Base-by-base conservation (phyloP, 768 basidiomycete species). In the Coprinellus aureogranulatus region DNA sequence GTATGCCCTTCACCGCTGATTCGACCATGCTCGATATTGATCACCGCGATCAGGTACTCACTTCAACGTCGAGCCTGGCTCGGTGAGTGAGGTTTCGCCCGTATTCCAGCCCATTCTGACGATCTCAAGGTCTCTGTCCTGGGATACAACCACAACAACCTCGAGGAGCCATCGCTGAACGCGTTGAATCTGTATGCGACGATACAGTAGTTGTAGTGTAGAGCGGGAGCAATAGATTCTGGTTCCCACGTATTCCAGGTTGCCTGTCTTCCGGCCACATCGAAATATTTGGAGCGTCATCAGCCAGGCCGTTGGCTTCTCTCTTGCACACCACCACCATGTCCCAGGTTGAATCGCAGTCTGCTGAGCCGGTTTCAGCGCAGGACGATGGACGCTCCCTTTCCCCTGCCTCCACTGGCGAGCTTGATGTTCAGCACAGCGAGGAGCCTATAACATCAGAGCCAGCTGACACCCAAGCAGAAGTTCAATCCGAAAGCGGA, bases 131-230 rank as follows among this genome's bases (percentile, higher is more conserved):
- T 94, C 54, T 83, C 89, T 14, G 80, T 94, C 22, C 75, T 95
- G 25, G 82, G 89, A 26, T 96, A 97, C 70, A 92, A 93, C 64
- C 94, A 95, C 73, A 77, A 79, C 61, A 85, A 82, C 26, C 76
- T 94, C 22, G 80, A 80, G 22, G 93, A 95, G 71, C 92, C 93
- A 6, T 83, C 84, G 14, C 71, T 92, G 64, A 83, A 88, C 60
- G 89, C 82, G 4, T 72, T 93, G 62, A 93, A 93, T 66, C 62
- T 92, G 68, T 81, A 83, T 44, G 64, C 70, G 28, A 61, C 62
- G 11, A 61, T 70, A 47, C n/a, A 54, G 53, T 64, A 54, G 51
- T 45, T 8, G 25, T 50, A 57, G 37, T n/a, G 22, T 30, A 41
- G 16, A 50, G 26, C 30, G 22, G 55, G 23, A 20, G 26, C 30